These are phyloP conservation scores for Starmerella bombicola DNA, from an alignment of 805 yeast genomes.

Conservation along the genomic window DNA sequence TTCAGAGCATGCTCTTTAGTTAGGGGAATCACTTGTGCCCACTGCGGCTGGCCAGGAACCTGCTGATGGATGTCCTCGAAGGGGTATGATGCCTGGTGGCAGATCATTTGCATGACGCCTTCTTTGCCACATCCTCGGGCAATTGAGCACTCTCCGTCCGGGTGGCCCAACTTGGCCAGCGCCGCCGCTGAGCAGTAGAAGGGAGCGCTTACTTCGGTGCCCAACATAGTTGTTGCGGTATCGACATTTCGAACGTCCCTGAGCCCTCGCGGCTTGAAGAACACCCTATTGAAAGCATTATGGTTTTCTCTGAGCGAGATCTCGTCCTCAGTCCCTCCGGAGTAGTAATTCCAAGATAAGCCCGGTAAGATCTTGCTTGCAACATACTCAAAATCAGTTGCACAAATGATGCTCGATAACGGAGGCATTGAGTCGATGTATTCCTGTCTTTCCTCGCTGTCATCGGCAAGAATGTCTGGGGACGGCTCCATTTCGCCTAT, in stretches of 20 bases:
- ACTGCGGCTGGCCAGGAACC: conserved; percentile 63
- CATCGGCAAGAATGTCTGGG: conserved; percentile 29
- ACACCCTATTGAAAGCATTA: conserved; percentile 71
- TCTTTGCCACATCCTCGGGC: conserved; percentile 73
- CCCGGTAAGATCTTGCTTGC: conserved; percentile 67
- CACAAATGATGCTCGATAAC: conserved; percentile 52
- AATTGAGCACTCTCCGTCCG: conserved; percentile 79
- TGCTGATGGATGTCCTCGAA: conserved; percentile 72
- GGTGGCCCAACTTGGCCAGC: conserved; percentile 78
- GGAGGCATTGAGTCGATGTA: conserved; percentile 47
- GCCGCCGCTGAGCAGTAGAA: conserved; percentile 89
- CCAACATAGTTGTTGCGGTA: conserved; percentile 58
- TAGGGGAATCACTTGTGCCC: conserved; percentile 81
- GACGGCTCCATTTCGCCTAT: conserved; percentile 13
- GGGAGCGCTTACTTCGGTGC: conserved; percentile 58
- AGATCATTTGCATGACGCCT: conserved; percentile 74
- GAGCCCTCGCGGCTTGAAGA: conserved; percentile 74
- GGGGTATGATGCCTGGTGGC: conserved; percentile 79
- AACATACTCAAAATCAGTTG: conserved; percentile 76
- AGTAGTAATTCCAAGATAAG: conserved; percentile 85
- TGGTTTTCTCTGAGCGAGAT: conserved; percentile 82
- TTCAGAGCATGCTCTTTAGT: conserved; percentile 51
- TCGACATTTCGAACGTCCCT: conserved; percentile 68
- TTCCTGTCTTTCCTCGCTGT: conserved; percentile 35
- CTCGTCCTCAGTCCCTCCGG: conserved; percentile 90